A percentile compares a stretch with the other conserved stretches of the same genome.
Conservation (phyloP, 148 eudicot genomes). For the Silene conica region DNA sequence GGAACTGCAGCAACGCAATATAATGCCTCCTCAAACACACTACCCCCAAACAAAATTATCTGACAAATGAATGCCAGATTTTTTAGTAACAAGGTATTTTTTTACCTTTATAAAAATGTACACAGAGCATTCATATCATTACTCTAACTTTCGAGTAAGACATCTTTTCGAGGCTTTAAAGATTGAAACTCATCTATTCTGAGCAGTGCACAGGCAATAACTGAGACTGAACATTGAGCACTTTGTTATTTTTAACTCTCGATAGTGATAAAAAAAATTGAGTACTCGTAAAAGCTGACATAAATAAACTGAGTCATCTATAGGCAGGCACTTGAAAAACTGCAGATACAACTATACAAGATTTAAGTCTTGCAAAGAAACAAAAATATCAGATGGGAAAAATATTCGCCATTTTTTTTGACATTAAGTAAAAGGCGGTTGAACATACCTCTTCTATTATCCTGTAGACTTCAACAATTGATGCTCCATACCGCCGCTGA, state of each 20-base stretch:
- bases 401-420: not conserved
- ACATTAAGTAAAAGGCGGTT: conserved; percentile 12
- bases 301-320: not conserved
- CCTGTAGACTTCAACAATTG: conserved; percentile 96
- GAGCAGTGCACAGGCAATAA: not conserved
- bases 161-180: conserved; percentile 2
- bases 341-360: not conserved
- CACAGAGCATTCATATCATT: not conserved
- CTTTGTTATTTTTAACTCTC: not conserved
- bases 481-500: conserved; percentile 95
- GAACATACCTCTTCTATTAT: conserved; percentile 89
- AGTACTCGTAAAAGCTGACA: not conserved
- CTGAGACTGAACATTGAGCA: not conserved
- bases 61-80: not conserved
- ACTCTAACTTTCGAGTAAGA: not conserved
- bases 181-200: not conserved
- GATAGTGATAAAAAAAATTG: not conserved
- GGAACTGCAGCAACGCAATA: conserved; percentile 7
- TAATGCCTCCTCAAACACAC: not conserved
- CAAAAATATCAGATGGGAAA: not conserved
- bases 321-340: not conserved
- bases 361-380: not conserved
- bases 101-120: not conserved
- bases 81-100: not conserved
- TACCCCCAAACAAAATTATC: not conserved